Percentiles rank a stretch among this genome's conserved stretches.
phyloP scores from a whole-genome alignment of 495 filamentous ascomycete species.

The Jackrogersella multiformis region DNA sequence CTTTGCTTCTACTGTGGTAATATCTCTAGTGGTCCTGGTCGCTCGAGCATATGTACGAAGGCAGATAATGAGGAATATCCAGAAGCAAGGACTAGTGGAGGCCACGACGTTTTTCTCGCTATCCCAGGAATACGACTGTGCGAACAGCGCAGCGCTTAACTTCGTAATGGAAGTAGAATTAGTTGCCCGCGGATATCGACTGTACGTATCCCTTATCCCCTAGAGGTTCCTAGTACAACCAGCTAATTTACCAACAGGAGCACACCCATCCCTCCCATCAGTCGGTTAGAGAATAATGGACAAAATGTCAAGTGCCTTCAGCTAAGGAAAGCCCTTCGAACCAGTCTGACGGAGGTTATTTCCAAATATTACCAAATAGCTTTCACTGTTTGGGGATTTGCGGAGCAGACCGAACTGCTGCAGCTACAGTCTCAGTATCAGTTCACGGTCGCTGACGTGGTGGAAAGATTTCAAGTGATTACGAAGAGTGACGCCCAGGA shows the following conservation, averaged over 20 bases:
- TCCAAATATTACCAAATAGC: conserved; percentile 73
- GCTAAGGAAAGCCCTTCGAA: conserved; percentile 77
- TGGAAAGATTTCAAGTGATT: conserved; percentile 58
- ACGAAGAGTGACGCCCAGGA: conserved; percentile 73
- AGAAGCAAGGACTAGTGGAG: conserved; percentile 77
- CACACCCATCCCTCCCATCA: conserved; percentile 84
- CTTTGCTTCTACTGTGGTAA: conserved; percentile 64
- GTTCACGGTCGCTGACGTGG: conserved; percentile 74
- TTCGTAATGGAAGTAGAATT: conserved; percentile 97
- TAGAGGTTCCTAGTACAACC: neutral
- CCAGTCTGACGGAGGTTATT: conserved; percentile 73
- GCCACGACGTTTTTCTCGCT: conserved; percentile 76
- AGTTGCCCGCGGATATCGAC: conserved; percentile 90
- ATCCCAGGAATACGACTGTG: conserved; percentile 84
- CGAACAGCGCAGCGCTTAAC: conserved; percentile 79
- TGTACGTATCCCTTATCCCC: conserved; percentile 65
- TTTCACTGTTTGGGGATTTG: conserved; percentile 71
- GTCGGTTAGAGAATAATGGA: conserved; percentile 77
- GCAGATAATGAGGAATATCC: conserved; percentile 84
- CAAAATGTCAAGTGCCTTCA: conserved; percentile 81
- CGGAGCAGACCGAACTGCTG: conserved; percentile 72
- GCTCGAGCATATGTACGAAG: conserved; percentile 78
- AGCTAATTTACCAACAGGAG: conserved; percentile 68
- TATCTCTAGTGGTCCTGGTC: conserved; percentile 64
- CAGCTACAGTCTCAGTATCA: conserved; percentile 55